A percentile compares a stretch with the other conserved stretches of the same genome.
Conservation (phyloP, 495 filamentous ascomycete genomes). For the Aspergillus sclerotiicarbonarius region DNA sequence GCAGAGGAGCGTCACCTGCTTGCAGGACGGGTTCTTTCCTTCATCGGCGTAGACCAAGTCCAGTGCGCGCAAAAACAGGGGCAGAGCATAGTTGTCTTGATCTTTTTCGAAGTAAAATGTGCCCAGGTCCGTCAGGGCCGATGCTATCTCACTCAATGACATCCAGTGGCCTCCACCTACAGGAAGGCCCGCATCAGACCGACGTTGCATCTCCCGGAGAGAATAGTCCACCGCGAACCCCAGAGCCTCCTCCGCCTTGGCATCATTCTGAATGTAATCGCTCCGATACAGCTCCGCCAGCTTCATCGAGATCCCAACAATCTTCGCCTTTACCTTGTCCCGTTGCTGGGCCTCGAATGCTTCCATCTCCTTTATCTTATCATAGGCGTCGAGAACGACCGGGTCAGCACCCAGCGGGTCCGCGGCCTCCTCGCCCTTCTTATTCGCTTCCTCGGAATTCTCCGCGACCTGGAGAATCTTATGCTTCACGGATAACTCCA, state of each 20-base stretch:
- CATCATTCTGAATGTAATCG: conserved; percentile 47
- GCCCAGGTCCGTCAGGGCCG: conserved; percentile 66
- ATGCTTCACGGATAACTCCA: too few relatives aligned
- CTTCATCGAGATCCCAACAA: conserved; percentile 73
- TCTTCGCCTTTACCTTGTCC: conserved; percentile 67
- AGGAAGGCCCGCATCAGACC: conserved; percentile 58
- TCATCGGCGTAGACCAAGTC: conserved; percentile 47
- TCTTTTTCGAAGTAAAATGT: conserved; percentile 66
- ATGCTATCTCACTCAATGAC: conserved; percentile 67
- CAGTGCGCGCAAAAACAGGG: conserved; percentile 84
- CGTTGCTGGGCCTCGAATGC: conserved; percentile 57
- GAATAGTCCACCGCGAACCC: conserved; percentile 81
- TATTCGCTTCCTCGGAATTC: background rate
- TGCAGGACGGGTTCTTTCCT: conserved; percentile 54
- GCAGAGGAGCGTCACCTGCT: conserved; percentile 63
- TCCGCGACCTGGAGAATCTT: background rate
- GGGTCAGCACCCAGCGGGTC: conserved; percentile 14
- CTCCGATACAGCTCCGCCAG: conserved; percentile 71
- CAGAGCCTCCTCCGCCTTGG: conserved; percentile 68
- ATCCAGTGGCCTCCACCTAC: conserved; percentile 60
- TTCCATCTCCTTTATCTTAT: conserved; percentile 28
- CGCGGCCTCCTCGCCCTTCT: conserved; percentile 20
- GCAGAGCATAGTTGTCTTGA: conserved; percentile 74
- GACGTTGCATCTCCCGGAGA: conserved; percentile 67
- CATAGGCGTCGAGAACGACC: conserved; percentile 30